Percentiles rank a stretch among this genome's conserved stretches.
Evolutionary conservation across 495 filamentous ascomycete species (phyloP).

Genomic region (Viridothelium virens): DNA sequence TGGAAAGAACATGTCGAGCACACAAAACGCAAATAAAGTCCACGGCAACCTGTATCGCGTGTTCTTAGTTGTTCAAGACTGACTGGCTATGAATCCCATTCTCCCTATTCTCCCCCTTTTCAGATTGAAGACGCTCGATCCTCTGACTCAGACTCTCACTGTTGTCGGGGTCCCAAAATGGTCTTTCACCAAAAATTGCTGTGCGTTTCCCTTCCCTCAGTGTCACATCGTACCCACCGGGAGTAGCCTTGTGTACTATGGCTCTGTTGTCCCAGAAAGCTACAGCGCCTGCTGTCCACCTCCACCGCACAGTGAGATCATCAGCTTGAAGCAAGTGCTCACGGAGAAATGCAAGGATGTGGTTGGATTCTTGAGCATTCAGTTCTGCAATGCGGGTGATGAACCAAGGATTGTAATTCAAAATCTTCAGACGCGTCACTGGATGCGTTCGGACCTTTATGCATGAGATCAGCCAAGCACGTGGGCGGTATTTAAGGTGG

Average conservation of each 20-base stretch:
- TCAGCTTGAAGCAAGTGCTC: conserved; percentile 24
- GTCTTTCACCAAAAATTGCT: conserved; percentile 16
- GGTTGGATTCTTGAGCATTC: conserved; percentile 15
- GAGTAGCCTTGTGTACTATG: conserved; percentile 14
- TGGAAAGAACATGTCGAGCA: too few species aligned
- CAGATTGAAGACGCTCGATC: neutral
- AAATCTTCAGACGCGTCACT: conserved; percentile 42
- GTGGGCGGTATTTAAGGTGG: conserved; percentile 26
- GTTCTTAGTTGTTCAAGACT: neutral
- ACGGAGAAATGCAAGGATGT: conserved; percentile 22
- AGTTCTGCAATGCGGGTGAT: conserved; percentile 19
- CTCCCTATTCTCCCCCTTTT: neutral
- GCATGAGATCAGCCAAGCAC: conserved; percentile 28
- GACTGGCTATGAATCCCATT: conserved; percentile 1
- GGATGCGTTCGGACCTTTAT: conserved; percentile 44
- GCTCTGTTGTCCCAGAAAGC: conserved; percentile 32
- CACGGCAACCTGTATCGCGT: too few species aligned
- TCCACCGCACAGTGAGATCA: conserved; percentile 30
- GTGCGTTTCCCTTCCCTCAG: conserved; percentile 18
- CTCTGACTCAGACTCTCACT: conserved; percentile 6
- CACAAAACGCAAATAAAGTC: too few species aligned
- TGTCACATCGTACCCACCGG: conserved; percentile 13
- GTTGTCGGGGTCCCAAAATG: conserved; percentile 1
- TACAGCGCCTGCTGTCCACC: conserved; percentile 27
- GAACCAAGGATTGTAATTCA: conserved; percentile 32